phyloP scores from a whole-genome alignment of 2,329 filamentous ascomycete species.

The Corynespora cassiicola region DNA sequence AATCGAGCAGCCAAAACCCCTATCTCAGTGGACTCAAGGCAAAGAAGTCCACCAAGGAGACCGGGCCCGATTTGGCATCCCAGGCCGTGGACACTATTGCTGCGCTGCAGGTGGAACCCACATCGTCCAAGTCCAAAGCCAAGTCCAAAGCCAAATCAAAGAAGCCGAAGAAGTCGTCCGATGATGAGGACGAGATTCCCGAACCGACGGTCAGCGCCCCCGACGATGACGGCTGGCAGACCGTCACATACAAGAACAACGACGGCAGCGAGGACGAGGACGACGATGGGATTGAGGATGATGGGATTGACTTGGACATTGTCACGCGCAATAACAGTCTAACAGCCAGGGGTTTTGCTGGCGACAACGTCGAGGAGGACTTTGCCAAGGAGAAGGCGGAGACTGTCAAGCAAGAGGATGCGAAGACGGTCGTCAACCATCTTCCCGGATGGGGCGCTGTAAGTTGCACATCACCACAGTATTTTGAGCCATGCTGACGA shows the following conservation, averaged over 20 bases:
- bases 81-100: constrained; percentile 5
- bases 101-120: background rate
- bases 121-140: constrained; percentile 20
- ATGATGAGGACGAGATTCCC: constrained; percentile 34
- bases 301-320: constrained; percentile 47
- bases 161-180: constrained; percentile 17
- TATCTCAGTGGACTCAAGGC: constrained; percentile 31
- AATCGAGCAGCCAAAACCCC: constrained; percentile 32
- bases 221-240: constrained; percentile 53
- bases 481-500: too few species aligned
- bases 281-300: constrained; percentile 43
- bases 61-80: background rate
- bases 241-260: constrained; percentile 47
- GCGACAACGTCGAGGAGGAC: constrained; percentile 78
- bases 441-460: constrained; percentile 91
- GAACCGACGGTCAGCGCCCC: constrained; percentile 39
- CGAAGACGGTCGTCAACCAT: constrained; percentile 82
- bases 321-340: constrained; percentile 66
- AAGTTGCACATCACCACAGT: too few species aligned
- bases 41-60: constrained; percentile 10
- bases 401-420: constrained; percentile 76
- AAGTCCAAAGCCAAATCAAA: constrained; percentile 22
- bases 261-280: constrained; percentile 29
- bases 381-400: constrained; percentile 83
- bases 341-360: constrained; percentile 84